A percentile compares a stretch with the other conserved stretches of the same genome.
These are phyloP conservation scores for Xanthoconium stramineum DNA, from an alignment of 768 basidiomycete species.

Conservation along the genomic window DNA sequence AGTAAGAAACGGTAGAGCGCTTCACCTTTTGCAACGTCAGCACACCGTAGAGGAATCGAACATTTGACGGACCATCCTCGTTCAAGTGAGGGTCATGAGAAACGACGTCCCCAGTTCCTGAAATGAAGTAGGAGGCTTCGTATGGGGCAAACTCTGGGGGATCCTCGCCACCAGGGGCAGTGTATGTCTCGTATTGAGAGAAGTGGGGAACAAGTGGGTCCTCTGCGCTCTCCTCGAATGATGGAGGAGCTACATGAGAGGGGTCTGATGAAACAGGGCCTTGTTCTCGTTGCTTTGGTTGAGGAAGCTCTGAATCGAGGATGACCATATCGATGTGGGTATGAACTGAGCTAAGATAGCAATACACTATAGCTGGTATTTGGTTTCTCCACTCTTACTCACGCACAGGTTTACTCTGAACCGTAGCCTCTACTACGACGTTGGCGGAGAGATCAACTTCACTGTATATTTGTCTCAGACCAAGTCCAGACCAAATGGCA, in stretches of 20 bases:
- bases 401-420: not conserved
- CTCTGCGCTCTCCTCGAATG: slow-evolving; percentile 27
- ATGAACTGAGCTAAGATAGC: not conserved
- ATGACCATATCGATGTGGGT: slow-evolving; percentile 1
- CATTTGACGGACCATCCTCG: slow-evolving; percentile 46
- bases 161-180: slow-evolving; percentile 37
- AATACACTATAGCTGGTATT: not conserved
- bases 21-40: slow-evolving; percentile 44
- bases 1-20: slow-evolving; percentile 74
- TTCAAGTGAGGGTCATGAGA: slow-evolving; percentile 73
- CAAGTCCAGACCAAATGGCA: slow-evolving; percentile 1
- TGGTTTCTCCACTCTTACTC: not conserved
- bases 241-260: slow-evolving; percentile 15
- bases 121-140: slow-evolving; percentile 56
- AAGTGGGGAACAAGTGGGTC: slow-evolving; percentile 26
- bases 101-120: slow-evolving; percentile 48
- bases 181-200: slow-evolving; percentile 17
- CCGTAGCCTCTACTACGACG: not conserved
- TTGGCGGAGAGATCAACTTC: not conserved
- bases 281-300: slow-evolving; percentile 4
- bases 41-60: not conserved
- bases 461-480: not conserved
- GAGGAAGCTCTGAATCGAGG: slow-evolving; percentile 5
- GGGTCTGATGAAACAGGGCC: not conserved
- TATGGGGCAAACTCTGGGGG: slow-evolving; percentile 66